Conservation (phyloP, 225 moss, liverwort and hornwort species). For the Lunularia cruciata region DNA sequence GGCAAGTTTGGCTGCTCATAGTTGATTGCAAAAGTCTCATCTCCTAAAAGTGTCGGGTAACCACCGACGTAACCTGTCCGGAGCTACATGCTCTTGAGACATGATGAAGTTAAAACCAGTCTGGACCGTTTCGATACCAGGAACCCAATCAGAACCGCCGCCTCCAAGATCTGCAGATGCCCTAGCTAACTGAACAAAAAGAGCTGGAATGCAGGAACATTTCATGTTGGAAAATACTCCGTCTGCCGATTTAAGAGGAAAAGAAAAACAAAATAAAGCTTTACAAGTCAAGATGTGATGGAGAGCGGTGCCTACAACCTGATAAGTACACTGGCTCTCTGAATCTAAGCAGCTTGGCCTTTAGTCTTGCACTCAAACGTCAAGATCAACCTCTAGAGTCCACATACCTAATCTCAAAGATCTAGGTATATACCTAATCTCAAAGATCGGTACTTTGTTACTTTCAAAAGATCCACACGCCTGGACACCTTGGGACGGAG, state of each 20-base stretch:
- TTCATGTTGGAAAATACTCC: slow-evolving; percentile 6
- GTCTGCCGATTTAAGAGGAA: not conserved
- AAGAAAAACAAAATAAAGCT: not conserved
- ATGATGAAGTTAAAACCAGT: slow-evolving; percentile 12
- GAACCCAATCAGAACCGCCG: not conserved
- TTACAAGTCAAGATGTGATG: slow-evolving; percentile 9
- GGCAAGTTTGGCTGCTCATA: not conserved
- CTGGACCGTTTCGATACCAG: slow-evolving; percentile 1
- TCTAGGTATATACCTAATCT: not conserved
- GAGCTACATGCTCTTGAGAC: not conserved
- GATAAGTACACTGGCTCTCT: not conserved
- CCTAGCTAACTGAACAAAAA: not conserved
- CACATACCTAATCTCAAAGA: not conserved
- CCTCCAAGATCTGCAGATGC: not conserved
- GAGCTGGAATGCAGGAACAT: not conserved
- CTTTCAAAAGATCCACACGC: not conserved
- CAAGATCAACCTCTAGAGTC: slow-evolving; percentile 1
- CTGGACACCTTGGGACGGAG: not conserved
- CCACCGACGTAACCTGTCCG: not conserved
- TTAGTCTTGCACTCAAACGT: not conserved
- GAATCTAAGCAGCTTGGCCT: slow-evolving; percentile 4
- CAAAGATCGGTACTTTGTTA: not conserved
- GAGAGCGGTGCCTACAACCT: slow-evolving; percentile 3
- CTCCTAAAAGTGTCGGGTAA: slow-evolving; percentile 1
- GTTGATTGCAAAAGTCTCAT: not conserved